These are phyloP conservation scores for Puccinia polysora DNA, from an alignment of 1,284 basidiomycete genomes.

Conservation along the genomic window DNA sequence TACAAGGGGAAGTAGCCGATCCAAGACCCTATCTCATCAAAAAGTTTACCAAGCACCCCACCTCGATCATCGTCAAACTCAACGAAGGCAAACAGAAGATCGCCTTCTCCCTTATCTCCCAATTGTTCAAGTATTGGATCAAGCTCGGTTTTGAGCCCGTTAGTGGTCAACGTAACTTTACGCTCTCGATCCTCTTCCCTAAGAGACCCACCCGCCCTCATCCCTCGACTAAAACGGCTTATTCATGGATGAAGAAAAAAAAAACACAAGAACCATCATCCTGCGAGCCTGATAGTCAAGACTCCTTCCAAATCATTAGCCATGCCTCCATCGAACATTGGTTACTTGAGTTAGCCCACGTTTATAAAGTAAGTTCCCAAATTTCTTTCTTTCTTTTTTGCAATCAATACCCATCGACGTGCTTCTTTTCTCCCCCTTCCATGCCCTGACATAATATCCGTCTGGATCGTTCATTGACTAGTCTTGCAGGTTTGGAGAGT, in stretches of 20 bases:
- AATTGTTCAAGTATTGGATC: slow-evolving; percentile 23
- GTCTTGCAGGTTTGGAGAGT: slow-evolving; percentile 30
- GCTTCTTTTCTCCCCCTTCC: neutral
- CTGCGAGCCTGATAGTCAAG: neutral
- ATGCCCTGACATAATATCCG: neutral
- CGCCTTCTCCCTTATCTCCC: slow-evolving; percentile 5
- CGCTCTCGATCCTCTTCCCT: slow-evolving; percentile 22
- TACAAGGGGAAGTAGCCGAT: neutral
- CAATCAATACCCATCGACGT: neutral
- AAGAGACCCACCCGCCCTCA: neutral
- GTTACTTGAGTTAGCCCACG: slow-evolving; percentile 4
- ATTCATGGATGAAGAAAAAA: neutral
- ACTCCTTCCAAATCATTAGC: too few species aligned
- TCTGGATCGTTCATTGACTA: neutral
- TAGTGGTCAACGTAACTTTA: slow-evolving; percentile 15
- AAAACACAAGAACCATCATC: neutral
- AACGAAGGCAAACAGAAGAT: slow-evolving; percentile 31
- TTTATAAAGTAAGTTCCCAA: slow-evolving; percentile 26
- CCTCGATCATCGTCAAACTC: slow-evolving; percentile 1
- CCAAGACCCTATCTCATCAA: slow-evolving; percentile 10
- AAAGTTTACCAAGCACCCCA: slow-evolving; percentile 1
- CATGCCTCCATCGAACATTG: slow-evolving; percentile 5
- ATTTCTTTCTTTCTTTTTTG: neutral
- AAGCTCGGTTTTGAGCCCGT: slow-evolving; percentile 37
- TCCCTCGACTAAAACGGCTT: neutral